These are phyloP conservation scores for Arxiozyma slooffiae DNA, from an alignment of 1,139 yeast species.

Conservation along the genomic window DNA sequence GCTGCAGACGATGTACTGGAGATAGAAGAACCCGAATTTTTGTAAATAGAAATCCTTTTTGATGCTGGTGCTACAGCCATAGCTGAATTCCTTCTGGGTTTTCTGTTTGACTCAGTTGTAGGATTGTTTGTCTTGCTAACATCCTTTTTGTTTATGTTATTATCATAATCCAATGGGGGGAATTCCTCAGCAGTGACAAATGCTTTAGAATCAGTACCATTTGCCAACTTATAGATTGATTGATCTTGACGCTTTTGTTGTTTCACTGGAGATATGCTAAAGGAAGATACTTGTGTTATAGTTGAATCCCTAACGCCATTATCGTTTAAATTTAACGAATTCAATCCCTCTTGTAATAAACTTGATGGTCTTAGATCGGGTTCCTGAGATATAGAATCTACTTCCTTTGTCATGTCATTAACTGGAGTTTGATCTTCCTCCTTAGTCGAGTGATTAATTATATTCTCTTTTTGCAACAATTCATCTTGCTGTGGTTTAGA, in stretches of 20 bases:
- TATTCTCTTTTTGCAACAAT: conserved; percentile 13
- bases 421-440: neutral
- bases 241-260: conserved; percentile 1
- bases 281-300: conserved; percentile 18
- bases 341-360: conserved; percentile 16
- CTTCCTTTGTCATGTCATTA: neutral
- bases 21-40: neutral
- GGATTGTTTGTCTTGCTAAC: neutral
- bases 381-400: conserved; percentile 1
- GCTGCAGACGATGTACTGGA: neutral
- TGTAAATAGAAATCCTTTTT: conserved; percentile 5
- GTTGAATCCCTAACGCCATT: conserved; percentile 14
- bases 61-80: conserved; percentile 3
- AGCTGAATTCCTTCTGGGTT: neutral
- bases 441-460: conserved; percentile 5
- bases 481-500: conserved; percentile 23
- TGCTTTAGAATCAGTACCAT: conserved; percentile 17
- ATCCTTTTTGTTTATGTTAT: neutral
- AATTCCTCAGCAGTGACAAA: conserved; percentile 25
- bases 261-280: conserved; percentile 22
- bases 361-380: conserved; percentile 16
- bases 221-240: conserved; percentile 17
- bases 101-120: neutral
- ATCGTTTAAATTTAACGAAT: conserved; percentile 10
- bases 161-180: conserved; percentile 2